These are phyloP conservation scores for Speleostelium caveatum DNA, from an alignment of 78 protist species.

Conservation along the genomic window DNA sequence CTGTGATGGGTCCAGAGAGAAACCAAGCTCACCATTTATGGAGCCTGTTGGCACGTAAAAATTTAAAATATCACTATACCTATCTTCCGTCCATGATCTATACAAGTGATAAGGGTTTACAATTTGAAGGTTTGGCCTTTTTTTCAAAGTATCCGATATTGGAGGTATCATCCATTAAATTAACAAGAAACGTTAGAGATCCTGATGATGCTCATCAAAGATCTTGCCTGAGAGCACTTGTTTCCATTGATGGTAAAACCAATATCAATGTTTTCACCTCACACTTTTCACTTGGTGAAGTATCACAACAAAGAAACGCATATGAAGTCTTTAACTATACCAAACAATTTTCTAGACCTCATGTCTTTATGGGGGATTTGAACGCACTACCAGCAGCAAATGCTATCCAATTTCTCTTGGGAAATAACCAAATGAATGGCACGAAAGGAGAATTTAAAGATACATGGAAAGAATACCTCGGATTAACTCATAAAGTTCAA, in stretches of 20 bases:
- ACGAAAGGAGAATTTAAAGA: conserved; percentile 6
- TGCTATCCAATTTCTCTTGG: conserved; percentile 29
- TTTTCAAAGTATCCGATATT: conserved; percentile 28
- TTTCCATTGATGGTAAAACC: not conserved
- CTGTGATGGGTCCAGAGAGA: conserved; percentile 35
- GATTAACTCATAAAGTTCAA: not conserved
- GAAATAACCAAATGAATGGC: not conserved
- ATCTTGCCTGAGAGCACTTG: conserved; percentile 9
- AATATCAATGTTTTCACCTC: conserved; percentile 30
- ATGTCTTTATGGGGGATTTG: conserved; percentile 53
- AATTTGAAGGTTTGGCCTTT: conserved; percentile 56
- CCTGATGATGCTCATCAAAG: conserved; percentile 51
- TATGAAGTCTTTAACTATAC: conserved; percentile 15
- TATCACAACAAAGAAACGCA: conserved; percentile 45
- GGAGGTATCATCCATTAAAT: conserved; percentile 5
- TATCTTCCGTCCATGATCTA: conserved; percentile 59
- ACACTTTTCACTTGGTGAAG: conserved; percentile 35
- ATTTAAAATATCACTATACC: conserved; percentile 27
- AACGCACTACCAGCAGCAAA: conserved; percentile 18
- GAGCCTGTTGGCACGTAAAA: conserved; percentile 7
- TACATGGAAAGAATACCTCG: not conserved
- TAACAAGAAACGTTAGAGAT: not conserved
- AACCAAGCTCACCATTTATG: conserved; percentile 55
- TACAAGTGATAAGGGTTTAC: not conserved
- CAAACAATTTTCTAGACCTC: conserved; percentile 11